Evolutionary conservation across 768 basidiomycete genomes (phyloP), one percentile per base, ranked within the genome.

Genomic region (Galerina marginata): DNA sequence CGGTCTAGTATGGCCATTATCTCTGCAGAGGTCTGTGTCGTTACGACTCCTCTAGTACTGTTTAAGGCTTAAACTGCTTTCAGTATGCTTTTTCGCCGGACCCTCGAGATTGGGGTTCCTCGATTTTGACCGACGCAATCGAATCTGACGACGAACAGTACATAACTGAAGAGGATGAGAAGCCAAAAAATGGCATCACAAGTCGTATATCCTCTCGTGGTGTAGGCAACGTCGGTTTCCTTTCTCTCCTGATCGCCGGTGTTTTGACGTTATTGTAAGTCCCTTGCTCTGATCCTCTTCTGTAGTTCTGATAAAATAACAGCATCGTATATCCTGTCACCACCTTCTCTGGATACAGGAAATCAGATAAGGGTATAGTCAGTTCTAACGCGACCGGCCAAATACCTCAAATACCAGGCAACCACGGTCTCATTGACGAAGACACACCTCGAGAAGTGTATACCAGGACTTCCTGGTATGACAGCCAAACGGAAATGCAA

Each of bases 261-360:
- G 69, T 86, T 29, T 61, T 89, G n/a, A 74, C 79, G 0, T 76
- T 89, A 45, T 91, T 91, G 89, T 89, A 67, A 74, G 88, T 74
- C 81, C 75, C 65, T 33, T 12, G 46, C 16, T 53, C 23, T 3
- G 1, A 10, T 4, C 16, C 40, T 38, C 2, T 38, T 33, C 12
- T 39, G n/a, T 37, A 9, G 25, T 26, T 29, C 36, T 58, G 47
- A 36, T 26, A 23, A 7, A 2, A 23, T 42, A 15, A 9, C 42
- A 80, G 79, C 52, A 71, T 77, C 54, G 77, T 69, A 20, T 79
- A 75, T 62, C 81, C 80, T 3, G 62, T 81, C 10, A 70, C 74
- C 7, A 69, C 72, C 2, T 75, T 73, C 59, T 65, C 77, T 61
- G 67, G 68, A 59, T 52, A 61, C 50, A 37, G 26, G 43, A 12